phyloP scores from a whole-genome alignment of 192 early-diverging fungal species.

The Coemansia sp. region DNA sequence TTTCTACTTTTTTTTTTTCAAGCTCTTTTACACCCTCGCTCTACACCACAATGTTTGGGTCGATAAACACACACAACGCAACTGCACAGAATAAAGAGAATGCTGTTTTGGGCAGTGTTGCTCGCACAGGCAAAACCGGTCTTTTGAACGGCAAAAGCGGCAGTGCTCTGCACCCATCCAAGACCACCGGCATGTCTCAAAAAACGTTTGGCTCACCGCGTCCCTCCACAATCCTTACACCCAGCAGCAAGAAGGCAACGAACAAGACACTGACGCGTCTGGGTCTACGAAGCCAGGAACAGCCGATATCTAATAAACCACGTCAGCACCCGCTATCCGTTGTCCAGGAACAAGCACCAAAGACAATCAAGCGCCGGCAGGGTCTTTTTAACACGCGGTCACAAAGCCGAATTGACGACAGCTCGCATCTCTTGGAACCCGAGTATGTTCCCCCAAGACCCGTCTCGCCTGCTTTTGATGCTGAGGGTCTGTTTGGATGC shows the following conservation, averaged over 20 bases:
- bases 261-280: conserved; percentile 15
- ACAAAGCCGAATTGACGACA: background rate
- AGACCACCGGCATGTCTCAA: conserved; percentile 1
- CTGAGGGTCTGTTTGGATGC: conserved; percentile 32
- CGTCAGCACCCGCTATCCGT: too few relatives aligned
- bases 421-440: conserved; percentile 23
- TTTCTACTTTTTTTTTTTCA: background rate
- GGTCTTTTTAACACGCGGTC: conserved; percentile 27
- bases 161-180: conserved; percentile 1
- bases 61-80: conserved; percentile 18
- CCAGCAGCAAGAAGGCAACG: conserved; percentile 18
- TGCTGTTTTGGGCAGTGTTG: conserved; percentile 22
- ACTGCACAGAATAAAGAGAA: conserved; percentile 45
- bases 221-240: conserved; percentile 21
- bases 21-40: background rate
- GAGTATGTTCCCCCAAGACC: conserved; percentile 37
- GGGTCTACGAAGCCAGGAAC: conserved; percentile 20
- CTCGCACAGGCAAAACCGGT: conserved; percentile 27
- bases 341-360: conserved; percentile 15
- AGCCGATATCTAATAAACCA: background rate
- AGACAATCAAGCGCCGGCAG: conserved; percentile 24
- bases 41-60: conserved; percentile 28
- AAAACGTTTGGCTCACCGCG: conserved; percentile 20
- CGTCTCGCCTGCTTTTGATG: conserved; percentile 12
- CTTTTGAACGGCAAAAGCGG: conserved; percentile 21